phyloP scores from a whole-genome alignment of 129 eudicot species.

The Escallonia herrerae region DNA sequence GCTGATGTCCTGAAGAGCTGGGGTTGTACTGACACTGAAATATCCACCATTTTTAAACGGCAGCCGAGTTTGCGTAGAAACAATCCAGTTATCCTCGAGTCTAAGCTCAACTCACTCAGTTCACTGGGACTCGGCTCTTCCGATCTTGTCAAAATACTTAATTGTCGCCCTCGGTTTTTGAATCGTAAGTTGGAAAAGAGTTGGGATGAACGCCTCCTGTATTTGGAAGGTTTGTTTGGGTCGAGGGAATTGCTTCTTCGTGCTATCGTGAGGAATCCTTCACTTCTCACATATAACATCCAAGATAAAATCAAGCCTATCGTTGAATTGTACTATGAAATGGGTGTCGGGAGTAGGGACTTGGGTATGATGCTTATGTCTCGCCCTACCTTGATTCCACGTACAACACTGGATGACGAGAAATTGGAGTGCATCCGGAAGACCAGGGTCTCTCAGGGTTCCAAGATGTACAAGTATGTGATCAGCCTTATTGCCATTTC shows the following conservation, averaged over 20 bases:
- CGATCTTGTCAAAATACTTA: slow-evolving; percentile 44
- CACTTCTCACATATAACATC: slow-evolving; percentile 57
- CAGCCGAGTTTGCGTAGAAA: slow-evolving; percentile 44
- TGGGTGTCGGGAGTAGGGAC: slow-evolving; percentile 49
- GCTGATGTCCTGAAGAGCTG: slow-evolving; percentile 38
- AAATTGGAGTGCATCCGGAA: slow-evolving; percentile 49
- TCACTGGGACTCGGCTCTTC: slow-evolving; percentile 43
- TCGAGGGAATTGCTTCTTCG: slow-evolving; percentile 44
- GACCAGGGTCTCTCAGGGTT: slow-evolving; percentile 40
- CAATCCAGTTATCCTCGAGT: slow-evolving; percentile 32
- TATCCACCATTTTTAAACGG: slow-evolving; percentile 38
- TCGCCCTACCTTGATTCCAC: slow-evolving; percentile 57
- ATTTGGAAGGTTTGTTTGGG: slow-evolving; percentile 45
- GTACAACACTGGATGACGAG: slow-evolving; percentile 43
- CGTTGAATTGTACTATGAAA: slow-evolving; percentile 32
- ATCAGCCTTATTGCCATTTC: slow-evolving; percentile 62
- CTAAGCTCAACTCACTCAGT: slow-evolving; percentile 49
- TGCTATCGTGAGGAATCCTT: slow-evolving; percentile 65
- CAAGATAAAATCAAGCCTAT: slow-evolving; percentile 38
- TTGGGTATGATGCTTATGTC: slow-evolving; percentile 45
- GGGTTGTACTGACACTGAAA: slow-evolving; percentile 47
- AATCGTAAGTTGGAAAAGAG: slow-evolving; percentile 16
- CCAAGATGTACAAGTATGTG: slow-evolving; percentile 68
- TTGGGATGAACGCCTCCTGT: slow-evolving; percentile 48
- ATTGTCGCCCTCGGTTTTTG: slow-evolving; percentile 67